Evolutionary conservation across 2,329 filamentous ascomycete genomes (phyloP).

Genomic region (Colletotrichum higginsianum): DNA sequence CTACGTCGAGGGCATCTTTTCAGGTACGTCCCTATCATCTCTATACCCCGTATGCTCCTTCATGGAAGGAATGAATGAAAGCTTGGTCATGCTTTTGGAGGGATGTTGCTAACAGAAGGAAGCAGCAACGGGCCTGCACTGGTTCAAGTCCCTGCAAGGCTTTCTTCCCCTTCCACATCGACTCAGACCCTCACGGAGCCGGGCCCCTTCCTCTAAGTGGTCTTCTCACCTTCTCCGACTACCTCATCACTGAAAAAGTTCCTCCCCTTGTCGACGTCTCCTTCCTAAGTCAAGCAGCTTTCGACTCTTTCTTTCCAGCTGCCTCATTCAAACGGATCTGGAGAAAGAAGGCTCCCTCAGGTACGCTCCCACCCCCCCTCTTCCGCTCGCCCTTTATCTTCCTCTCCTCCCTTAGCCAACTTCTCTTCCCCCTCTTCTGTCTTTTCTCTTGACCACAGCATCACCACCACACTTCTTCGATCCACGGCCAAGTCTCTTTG

Average conservation of each 20-base stretch:
- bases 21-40: background rate
- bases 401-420: slow-evolving; percentile 37
- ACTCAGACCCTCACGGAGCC: background rate
- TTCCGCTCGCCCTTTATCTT: slow-evolving; percentile 47
- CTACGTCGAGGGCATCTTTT: background rate
- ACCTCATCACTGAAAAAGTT: slow-evolving; percentile 22
- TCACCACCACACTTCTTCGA: slow-evolving; percentile 54
- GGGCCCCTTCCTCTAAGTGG: background rate
- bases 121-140: slow-evolving; percentile 11
- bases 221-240: background rate
- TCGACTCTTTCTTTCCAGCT: slow-evolving; percentile 20
- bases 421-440: slow-evolving; percentile 47
- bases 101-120: slow-evolving; percentile 18
- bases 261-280: slow-evolving; percentile 18
- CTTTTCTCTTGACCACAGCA: slow-evolving; percentile 56
- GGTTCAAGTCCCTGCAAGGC: slow-evolving; percentile 9
- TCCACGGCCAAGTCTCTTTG: slow-evolving; percentile 57
- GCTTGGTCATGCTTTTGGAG: background rate
- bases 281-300: slow-evolving; percentile 11
- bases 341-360: slow-evolving; percentile 35
- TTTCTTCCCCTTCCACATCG: slow-evolving; percentile 3
- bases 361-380: slow-evolving; percentile 29
- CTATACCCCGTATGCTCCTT: background rate
- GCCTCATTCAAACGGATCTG: background rate
- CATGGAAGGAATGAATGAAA: slow-evolving; percentile 8